These are phyloP conservation scores for Polychaeton citri DNA, from an alignment of 2,329 filamentous ascomycete species.

Conservation along the genomic window DNA sequence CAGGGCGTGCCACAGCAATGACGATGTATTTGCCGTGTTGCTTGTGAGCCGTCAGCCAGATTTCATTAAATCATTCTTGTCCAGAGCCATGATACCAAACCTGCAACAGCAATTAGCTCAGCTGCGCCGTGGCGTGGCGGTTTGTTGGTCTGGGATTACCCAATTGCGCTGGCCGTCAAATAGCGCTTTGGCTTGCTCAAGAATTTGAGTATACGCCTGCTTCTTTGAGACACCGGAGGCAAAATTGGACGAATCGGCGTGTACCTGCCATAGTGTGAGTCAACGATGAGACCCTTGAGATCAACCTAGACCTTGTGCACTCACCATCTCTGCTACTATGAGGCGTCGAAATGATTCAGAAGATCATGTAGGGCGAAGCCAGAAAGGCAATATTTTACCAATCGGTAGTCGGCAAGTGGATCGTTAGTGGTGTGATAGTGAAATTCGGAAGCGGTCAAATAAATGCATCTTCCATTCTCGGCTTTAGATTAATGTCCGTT, in stretches of 20 bases:
- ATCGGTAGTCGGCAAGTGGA: too few relatives aligned
- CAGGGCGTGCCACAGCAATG: conserved; percentile 67
- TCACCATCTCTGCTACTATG: too few relatives aligned
- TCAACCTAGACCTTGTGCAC: too few relatives aligned
- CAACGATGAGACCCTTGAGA: too few relatives aligned
- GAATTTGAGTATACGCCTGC: conserved; percentile 60
- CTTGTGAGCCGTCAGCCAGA: conserved; percentile 26
- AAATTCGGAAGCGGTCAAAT: too few relatives aligned
- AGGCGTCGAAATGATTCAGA: too few relatives aligned
- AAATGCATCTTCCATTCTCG: too few relatives aligned
- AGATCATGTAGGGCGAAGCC: too few relatives aligned
- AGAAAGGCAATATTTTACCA: too few relatives aligned
- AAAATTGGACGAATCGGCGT: conserved; percentile 70
- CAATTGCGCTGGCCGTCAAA: conserved; percentile 66
- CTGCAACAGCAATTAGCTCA: background rate
- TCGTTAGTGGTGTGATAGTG: too few relatives aligned
- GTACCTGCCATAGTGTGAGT: too few relatives aligned
- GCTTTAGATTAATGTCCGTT: too few relatives aligned
- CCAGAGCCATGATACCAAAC: background rate
- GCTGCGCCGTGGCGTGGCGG: background rate
- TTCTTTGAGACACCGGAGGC: conserved; percentile 51
- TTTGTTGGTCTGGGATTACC: conserved; percentile 34
- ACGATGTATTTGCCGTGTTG: conserved; percentile 64
- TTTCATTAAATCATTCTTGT: background rate
- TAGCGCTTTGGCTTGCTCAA: conserved; percentile 55